These are phyloP conservation scores for Agrostemma githago DNA, from an alignment of 148 eudicot genomes.

Conservation along the genomic window DNA sequence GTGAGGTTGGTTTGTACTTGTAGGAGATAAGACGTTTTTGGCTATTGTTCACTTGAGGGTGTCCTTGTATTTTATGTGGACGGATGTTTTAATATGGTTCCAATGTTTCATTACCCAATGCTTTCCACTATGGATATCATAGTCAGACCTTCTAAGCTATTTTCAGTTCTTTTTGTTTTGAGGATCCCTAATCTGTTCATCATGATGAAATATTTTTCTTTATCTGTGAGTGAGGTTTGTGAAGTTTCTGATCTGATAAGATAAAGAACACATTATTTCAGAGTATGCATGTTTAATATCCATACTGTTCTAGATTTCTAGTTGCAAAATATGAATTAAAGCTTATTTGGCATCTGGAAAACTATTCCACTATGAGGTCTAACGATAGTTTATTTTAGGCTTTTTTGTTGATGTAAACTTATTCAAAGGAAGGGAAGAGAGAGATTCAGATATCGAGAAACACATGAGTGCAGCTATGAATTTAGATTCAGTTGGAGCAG, in stretches of 20 bases:
- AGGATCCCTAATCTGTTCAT: background rate
- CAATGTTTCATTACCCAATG: too few relatives aligned
- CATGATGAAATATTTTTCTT: background rate
- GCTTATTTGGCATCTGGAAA: background rate
- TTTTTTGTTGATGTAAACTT: constrained; percentile 87
- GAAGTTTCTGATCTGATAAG: constrained; percentile 4
- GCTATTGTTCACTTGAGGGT: background rate
- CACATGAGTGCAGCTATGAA: constrained; percentile 20
- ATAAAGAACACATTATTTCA: background rate
- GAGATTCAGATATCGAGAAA: constrained; percentile 33
- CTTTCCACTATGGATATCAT: background rate
- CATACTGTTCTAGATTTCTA: background rate
- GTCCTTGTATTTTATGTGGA: background rate
- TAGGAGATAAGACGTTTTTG: constrained; percentile 5
- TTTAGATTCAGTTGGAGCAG: constrained; percentile 31
- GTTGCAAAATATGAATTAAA: background rate
- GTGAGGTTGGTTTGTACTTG: background rate
- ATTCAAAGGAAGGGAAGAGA: constrained; percentile 59
- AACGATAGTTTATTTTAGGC: constrained; percentile 39
- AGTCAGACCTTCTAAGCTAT: background rate
- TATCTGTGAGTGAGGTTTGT: background rate
- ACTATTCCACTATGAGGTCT: background rate
- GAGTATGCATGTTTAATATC: background rate
- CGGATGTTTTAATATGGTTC: background rate
- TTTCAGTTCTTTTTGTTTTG: background rate